A percentile compares a stretch with the other conserved stretches of the same genome.
Conservation (phyloP, 2,329 filamentous ascomycete species). For the Colletotrichum phormii region DNA sequence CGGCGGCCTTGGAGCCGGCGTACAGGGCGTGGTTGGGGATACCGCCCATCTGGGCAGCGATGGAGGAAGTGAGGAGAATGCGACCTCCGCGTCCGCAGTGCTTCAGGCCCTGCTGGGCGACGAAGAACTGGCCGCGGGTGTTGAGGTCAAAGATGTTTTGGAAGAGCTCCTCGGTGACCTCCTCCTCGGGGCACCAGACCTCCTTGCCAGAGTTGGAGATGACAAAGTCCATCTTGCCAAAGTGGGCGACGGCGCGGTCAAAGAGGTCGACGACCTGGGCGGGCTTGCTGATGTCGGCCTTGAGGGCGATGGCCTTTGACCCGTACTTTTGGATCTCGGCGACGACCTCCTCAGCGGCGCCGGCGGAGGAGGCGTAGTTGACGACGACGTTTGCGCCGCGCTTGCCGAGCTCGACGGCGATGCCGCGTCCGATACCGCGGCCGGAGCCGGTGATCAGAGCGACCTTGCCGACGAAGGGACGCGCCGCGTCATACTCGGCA, state of each 20-base stretch:
- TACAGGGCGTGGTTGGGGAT: slow-evolving; percentile 79
- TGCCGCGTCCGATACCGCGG: slow-evolving; percentile 74
- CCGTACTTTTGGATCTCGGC: slow-evolving; percentile 65
- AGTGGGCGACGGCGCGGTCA: slow-evolving; percentile 72
- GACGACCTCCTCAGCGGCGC: slow-evolving; percentile 68
- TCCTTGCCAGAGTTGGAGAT: slow-evolving; percentile 80
- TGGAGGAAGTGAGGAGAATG: slow-evolving; percentile 79
- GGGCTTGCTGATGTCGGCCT: slow-evolving; percentile 74
- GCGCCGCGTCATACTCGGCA: slow-evolving; percentile 42
- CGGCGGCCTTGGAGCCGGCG: slow-evolving; percentile 78
- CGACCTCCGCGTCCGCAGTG: slow-evolving; percentile 77
- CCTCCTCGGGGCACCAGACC: slow-evolving; percentile 76
- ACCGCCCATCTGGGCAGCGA: slow-evolving; percentile 74
- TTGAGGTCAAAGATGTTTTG: slow-evolving; percentile 80
- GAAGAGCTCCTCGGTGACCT: slow-evolving; percentile 77
- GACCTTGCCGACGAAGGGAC: slow-evolving; percentile 62
- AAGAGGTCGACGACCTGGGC: slow-evolving; percentile 72
- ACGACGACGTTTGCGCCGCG: slow-evolving; percentile 74
- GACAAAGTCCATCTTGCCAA: slow-evolving; percentile 78
- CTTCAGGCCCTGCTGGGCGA: slow-evolving; percentile 80
- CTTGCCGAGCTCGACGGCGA: slow-evolving; percentile 74
- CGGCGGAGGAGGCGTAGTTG: slow-evolving; percentile 71
- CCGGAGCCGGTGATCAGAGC: slow-evolving; percentile 74
- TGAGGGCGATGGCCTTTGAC: slow-evolving; percentile 67
- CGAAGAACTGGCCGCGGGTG: slow-evolving; percentile 80